Conservation (phyloP, 2,329 filamentous ascomycete genomes). For the Leptographium galeiforme region DNA sequence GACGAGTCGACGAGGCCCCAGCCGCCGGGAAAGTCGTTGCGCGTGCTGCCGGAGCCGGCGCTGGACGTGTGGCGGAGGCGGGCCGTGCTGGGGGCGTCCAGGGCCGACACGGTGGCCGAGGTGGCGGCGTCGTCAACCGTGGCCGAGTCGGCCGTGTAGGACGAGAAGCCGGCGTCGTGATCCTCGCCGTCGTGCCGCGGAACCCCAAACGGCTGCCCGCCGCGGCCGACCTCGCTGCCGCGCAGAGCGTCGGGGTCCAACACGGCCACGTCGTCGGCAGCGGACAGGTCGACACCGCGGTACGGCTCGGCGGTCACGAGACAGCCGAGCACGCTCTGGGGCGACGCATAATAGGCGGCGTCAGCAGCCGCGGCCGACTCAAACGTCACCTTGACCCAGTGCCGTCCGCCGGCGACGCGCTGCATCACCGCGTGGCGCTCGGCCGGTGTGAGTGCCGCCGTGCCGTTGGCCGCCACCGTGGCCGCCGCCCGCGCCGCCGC, state of each 20-base stretch:
- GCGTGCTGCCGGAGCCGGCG: slow-evolving; percentile 8
- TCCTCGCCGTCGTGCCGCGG: slow-evolving; percentile 18
- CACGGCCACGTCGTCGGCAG: slow-evolving; percentile 49
- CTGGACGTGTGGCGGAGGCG: neutral
- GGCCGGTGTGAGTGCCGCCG: slow-evolving; percentile 50
- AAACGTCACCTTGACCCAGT: slow-evolving; percentile 86
- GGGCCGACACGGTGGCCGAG: no score
- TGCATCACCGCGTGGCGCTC: slow-evolving; percentile 65
- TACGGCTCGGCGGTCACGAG: slow-evolving; percentile 60
- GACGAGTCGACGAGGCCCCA: neutral
- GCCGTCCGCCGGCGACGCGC: slow-evolving; percentile 66
- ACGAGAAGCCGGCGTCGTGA: slow-evolving; percentile 11
- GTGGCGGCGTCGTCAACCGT: neutral
- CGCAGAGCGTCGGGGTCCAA: slow-evolving; percentile 30
- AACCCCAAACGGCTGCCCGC: slow-evolving; percentile 19
- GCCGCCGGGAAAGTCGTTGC: slow-evolving; percentile 1
- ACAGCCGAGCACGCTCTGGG: slow-evolving; percentile 57
- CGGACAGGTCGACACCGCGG: slow-evolving; percentile 42
- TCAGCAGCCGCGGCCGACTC: slow-evolving; percentile 61
- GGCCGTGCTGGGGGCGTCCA: no score
- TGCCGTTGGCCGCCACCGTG: slow-evolving; percentile 23
- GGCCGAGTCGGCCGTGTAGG: slow-evolving; percentile 30
- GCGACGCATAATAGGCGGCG: slow-evolving; percentile 54
- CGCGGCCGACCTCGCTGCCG: slow-evolving; percentile 3
- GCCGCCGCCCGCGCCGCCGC: slow-evolving; percentile 43